Evolutionary conservation across 768 basidiomycete species (phyloP), one percentile per base, ranked within the genome.

Genomic region (Tulasnella sp.): DNA sequence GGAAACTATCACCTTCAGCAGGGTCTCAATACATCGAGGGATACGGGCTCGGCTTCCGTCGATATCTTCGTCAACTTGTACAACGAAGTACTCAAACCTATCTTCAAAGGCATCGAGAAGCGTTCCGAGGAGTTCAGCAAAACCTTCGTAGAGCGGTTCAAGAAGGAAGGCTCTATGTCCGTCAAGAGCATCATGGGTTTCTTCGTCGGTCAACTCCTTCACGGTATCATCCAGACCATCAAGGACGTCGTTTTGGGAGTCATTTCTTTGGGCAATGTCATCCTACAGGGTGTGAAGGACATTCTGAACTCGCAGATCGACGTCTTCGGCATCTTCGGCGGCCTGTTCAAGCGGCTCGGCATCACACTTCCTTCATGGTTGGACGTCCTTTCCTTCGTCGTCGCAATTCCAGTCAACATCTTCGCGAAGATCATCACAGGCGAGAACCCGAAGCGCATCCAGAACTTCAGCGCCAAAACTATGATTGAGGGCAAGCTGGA

Each of bases 1-100:
- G 56, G 42, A 11, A 58, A 43, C 3, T 58, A 58, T 30, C 56
- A 58, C 11, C 44, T 58, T 21, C 43, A 58, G 13, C 42, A 58
- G 24, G 56, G 56, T 24, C 30, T 19, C n/a, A 45, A 58, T 23
- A 45, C 56, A 1, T 19, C 45, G 9, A 58, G 32, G 23, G 17
- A 11, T 26, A 2, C 19, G 27, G 9, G 43, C 2, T 8, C 21
- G 19, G 27, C 23, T 2, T 24, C 47, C 2, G 47, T 13, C 4
- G 47, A 49, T 2, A 29, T 13, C 4, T 10, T 49, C 19, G 29
- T 24, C 13, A 24, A 23, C 4, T 29, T 49, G 13, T 49, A 29
- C 24, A 19, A 49, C 19, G 47, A 49, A 4, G 19, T 19, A 23
- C 24, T 49, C 47, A 29, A 49, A 29, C 47, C 47, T 13, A 29